These are phyloP conservation scores for Penicillium goetzii DNA, from an alignment of 495 filamentous ascomycete genomes.

Conservation along the genomic window DNA sequence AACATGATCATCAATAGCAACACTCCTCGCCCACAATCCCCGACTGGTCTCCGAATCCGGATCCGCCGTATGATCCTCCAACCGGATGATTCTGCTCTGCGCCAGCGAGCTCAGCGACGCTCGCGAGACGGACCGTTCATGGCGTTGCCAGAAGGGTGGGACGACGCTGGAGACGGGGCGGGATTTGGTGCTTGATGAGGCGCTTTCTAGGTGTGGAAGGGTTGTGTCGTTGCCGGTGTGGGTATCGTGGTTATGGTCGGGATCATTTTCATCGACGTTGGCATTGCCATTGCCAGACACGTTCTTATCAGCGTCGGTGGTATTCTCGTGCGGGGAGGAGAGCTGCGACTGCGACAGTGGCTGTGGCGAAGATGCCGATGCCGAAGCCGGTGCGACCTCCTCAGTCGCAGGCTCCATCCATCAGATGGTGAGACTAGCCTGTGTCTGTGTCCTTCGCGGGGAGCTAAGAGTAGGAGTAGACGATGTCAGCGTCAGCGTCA, in stretches of 20 bases:
- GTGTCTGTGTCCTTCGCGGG: background rate
- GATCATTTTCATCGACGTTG: slow-evolving; percentile 11
- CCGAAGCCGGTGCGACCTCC: slow-evolving; percentile 44
- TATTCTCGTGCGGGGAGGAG: slow-evolving; percentile 23
- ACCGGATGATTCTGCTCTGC: slow-evolving; percentile 53
- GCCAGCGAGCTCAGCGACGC: slow-evolving; percentile 50
- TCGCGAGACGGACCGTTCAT: slow-evolving; percentile 45
- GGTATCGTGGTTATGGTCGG: slow-evolving; percentile 13
- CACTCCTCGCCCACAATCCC: slow-evolving; percentile 68
- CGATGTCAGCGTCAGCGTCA: slow-evolving; percentile 1
- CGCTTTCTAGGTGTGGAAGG: slow-evolving; percentile 15
- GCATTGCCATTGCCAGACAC: background rate
- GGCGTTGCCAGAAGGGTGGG: slow-evolving; percentile 57
- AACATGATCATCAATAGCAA: slow-evolving; percentile 67
- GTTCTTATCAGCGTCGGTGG: slow-evolving; percentile 3
- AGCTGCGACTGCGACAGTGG: slow-evolving; percentile 33
- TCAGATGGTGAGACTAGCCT: slow-evolving; percentile 32
- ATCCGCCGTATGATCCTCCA: slow-evolving; percentile 74
- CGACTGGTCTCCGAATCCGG: slow-evolving; percentile 60
- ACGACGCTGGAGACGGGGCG: slow-evolving; percentile 47
- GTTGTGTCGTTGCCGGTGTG: slow-evolving; percentile 9
- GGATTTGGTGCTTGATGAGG: slow-evolving; percentile 29
- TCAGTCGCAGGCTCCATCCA: slow-evolving; percentile 57
- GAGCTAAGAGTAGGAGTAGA: background rate
- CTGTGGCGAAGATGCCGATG: slow-evolving; percentile 36